These are phyloP conservation scores for Tylopilus subfusipes DNA, from an alignment of 768 basidiomycete species.

Conservation along the genomic window DNA sequence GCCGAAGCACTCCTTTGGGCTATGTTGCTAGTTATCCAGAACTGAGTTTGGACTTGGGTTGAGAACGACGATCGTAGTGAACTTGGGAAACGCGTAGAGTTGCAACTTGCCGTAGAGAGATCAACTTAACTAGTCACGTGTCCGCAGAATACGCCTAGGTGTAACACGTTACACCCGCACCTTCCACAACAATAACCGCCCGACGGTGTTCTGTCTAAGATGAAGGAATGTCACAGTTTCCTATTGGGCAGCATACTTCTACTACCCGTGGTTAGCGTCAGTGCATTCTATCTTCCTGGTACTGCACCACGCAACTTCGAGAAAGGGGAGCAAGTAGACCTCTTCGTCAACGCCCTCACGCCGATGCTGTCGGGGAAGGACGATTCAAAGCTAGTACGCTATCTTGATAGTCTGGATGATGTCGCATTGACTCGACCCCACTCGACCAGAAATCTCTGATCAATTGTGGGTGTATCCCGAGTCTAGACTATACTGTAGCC, in stretches of 20 bases:
- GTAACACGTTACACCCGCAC: constrained; percentile 1
- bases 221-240: constrained; percentile 25
- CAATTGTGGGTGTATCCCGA: constrained; percentile 52
- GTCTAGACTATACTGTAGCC: neutral
- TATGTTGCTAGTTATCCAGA: too few species aligned
- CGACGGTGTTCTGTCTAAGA: constrained; percentile 11
- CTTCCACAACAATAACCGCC: neutral
- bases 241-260: constrained; percentile 20
- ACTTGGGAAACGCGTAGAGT: too few species aligned
- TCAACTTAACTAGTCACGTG: constrained; percentile 29
- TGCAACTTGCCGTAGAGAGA: too few species aligned
- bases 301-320: constrained; percentile 84
- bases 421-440: constrained; percentile 4
- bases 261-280: constrained; percentile 17
- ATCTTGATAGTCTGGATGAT: neutral
- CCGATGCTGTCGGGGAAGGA: constrained; percentile 72
- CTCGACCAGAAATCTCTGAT: constrained; percentile 77
- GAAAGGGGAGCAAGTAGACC: constrained; percentile 66
- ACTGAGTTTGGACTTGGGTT: too few species aligned
- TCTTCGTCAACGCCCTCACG: constrained; percentile 86
- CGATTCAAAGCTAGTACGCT: constrained; percentile 69
- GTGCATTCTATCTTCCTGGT: constrained; percentile 89
- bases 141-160: too few species aligned
- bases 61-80: too few species aligned
- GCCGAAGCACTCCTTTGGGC: too few species aligned